These are phyloP conservation scores for Yarrowia galli DNA, from an alignment of 1,139 yeast species.

Conservation along the genomic window DNA sequence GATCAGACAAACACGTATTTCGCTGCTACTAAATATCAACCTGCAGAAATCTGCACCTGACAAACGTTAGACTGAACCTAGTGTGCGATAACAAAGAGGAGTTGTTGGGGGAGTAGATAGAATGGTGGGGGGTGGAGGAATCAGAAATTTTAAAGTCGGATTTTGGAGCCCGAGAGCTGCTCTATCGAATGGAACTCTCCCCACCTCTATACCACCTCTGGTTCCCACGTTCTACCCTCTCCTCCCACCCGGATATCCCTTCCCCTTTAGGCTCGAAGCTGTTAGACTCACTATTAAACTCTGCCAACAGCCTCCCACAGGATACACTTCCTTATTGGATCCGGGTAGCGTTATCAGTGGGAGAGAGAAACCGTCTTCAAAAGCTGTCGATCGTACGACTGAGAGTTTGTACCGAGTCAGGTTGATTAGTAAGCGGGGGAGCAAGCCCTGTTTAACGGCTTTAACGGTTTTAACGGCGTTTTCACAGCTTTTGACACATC, in stretches of 20 bases:
- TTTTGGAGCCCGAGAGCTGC: too few species aligned
- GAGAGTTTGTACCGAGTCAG: too few species aligned
- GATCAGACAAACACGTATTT: not conserved
- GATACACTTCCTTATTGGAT: slow-evolving; percentile 34
- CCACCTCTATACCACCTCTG: not conserved
- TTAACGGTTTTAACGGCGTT: not conserved
- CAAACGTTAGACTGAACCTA: not conserved
- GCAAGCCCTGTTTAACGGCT: not conserved
- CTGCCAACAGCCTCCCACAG: slow-evolving; percentile 3
- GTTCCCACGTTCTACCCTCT: not conserved
- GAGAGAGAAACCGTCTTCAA: not conserved
- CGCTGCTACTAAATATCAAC: slow-evolving; percentile 7
- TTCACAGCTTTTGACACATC: not conserved
- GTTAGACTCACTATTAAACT: slow-evolving; percentile 32
- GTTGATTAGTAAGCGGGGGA: too few species aligned
- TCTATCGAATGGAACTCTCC: not conserved
- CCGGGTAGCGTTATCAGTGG: slow-evolving; percentile 15
- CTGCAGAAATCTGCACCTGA: slow-evolving; percentile 12
- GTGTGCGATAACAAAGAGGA: slow-evolving; percentile 13
- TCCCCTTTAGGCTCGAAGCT: slow-evolving; percentile 36
- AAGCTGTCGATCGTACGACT: not conserved
- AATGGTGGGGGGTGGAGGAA: too few species aligned
- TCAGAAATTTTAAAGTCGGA: too few species aligned
- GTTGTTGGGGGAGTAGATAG: not conserved
- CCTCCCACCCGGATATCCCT: slow-evolving; percentile 5